These are phyloP conservation scores for Setaria viridis DNA, from an alignment of 202 grass and related monocot genomes.

Conservation along the genomic window DNA sequence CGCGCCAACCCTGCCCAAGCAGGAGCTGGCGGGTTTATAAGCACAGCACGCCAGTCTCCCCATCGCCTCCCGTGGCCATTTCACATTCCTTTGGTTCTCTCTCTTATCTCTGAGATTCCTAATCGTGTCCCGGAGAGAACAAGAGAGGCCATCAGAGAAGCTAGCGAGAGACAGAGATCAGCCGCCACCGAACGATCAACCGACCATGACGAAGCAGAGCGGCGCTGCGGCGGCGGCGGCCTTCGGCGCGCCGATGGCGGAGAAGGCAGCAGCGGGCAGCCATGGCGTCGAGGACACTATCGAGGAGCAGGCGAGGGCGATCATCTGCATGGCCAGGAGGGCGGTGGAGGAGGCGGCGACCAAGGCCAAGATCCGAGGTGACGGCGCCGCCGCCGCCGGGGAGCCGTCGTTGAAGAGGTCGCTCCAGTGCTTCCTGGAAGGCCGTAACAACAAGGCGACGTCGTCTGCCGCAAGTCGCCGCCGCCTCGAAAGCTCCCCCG, in stretches of 20 bases:
- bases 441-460: slow-evolving; percentile 18
- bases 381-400: not conserved
- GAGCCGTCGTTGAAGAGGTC: slow-evolving; percentile 51
- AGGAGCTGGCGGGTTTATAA: not conserved
- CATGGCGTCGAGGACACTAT: not conserved
- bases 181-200: not conserved
- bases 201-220: not conserved
- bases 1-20: not conserved
- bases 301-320: slow-evolving; percentile 26
- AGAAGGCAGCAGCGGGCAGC: not conserved
- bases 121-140: not conserved
- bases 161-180: not conserved
- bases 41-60: not conserved
- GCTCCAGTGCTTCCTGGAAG: slow-evolving; percentile 50
- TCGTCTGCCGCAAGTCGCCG: not conserved
- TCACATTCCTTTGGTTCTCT: not conserved
- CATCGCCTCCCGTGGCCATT: not conserved
- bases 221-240: not conserved
- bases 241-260: too few relatives aligned
- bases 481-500: not conserved
- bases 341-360: slow-evolving; percentile 31
- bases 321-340: slow-evolving; percentile 41
- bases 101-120: not conserved
- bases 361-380: not conserved
- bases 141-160: not conserved